A percentile compares a stretch with the other conserved stretches of the same genome.
Conservation (phyloP, 2,329 filamentous ascomycete species). For the Dothistroma septosporum region DNA sequence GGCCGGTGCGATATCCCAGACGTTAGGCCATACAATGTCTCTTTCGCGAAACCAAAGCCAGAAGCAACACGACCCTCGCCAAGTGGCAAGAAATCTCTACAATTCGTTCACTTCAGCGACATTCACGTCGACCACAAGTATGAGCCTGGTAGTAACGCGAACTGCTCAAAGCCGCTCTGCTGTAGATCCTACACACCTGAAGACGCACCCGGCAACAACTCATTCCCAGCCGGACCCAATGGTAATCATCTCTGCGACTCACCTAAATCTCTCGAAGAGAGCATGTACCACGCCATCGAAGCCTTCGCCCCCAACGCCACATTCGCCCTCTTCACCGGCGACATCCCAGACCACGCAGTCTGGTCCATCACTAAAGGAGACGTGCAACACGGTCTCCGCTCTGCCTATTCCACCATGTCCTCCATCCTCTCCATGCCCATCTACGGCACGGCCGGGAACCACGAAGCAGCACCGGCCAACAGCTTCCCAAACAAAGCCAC, state of each 20-base stretch:
- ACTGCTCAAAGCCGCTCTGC: constrained; percentile 58
- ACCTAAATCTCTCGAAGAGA: constrained; percentile 50
- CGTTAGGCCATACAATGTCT: constrained; percentile 42
- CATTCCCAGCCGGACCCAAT: constrained; percentile 49
- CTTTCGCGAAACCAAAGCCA: constrained; percentile 42
- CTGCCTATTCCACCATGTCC: constrained; percentile 48
- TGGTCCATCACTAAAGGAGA: constrained; percentile 37
- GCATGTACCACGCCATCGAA: constrained; percentile 46
- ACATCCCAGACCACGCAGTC: constrained; percentile 52
- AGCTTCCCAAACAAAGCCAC: constrained; percentile 18
- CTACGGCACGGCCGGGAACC: constrained; percentile 55
- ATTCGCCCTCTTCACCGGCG: constrained; percentile 58
- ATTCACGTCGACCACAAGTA: constrained; percentile 58
- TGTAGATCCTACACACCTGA: constrained; percentile 51
- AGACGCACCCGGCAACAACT: constrained; percentile 48
- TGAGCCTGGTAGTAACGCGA: constrained; percentile 49
- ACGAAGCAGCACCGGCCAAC: constrained; percentile 44
- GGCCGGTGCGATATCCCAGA: constrained; percentile 52
- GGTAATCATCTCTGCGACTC: constrained; percentile 54
- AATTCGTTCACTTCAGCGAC: constrained; percentile 58
- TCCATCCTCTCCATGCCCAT: constrained; percentile 40
- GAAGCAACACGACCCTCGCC: constrained; percentile 39
- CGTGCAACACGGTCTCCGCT: constrained; percentile 38
- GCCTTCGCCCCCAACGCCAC: constrained; percentile 42
- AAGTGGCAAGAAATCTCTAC: constrained; percentile 47